Evolutionary conservation across 139 green algal species (phyloP).

Genomic region (Picochlorum sp.): DNA sequence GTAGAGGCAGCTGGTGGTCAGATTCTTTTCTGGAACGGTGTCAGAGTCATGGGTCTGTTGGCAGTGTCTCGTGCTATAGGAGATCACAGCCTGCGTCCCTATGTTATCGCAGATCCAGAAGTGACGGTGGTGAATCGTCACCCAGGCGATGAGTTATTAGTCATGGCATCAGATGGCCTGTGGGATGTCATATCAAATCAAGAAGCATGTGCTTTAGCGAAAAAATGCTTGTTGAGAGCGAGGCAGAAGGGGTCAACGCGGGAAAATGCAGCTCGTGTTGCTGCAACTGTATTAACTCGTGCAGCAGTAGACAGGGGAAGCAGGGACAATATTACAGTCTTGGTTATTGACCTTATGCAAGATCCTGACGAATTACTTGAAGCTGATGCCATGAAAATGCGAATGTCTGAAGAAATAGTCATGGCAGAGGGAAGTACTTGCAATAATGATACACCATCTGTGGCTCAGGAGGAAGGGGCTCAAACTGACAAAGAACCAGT

Average conservation of each 20-base stretch:
- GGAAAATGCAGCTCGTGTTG: slow-evolving; percentile 36
- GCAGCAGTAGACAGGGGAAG: slow-evolving; percentile 50
- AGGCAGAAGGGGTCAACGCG: slow-evolving; percentile 27
- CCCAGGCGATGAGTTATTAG: slow-evolving; percentile 52
- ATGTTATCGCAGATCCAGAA: slow-evolving; percentile 56
- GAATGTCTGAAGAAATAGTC: slow-evolving; percentile 6
- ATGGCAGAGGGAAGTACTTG: neutral
- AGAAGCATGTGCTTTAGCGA: slow-evolving; percentile 56
- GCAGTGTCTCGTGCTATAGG: slow-evolving; percentile 66
- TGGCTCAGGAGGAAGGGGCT: neutral
- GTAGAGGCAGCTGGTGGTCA: slow-evolving; percentile 60
- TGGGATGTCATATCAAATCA: slow-evolving; percentile 72
- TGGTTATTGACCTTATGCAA: slow-evolving; percentile 49
- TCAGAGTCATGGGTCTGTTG: slow-evolving; percentile 65
- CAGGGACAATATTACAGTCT: slow-evolving; percentile 57
- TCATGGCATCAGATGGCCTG: slow-evolving; percentile 64
- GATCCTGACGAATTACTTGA: slow-evolving; percentile 8
- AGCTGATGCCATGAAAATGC: slow-evolving; percentile 19
- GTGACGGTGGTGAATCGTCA: slow-evolving; percentile 46
- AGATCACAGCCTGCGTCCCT: slow-evolving; percentile 50
- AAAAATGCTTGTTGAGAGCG: slow-evolving; percentile 41
- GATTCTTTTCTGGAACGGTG: slow-evolving; percentile 69
- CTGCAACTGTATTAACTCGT: slow-evolving; percentile 56
- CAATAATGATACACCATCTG: neutral
- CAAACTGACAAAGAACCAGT: neutral